Base-by-base conservation (phyloP, 768 basidiomycete species). In the Lactarius evosmus region DNA sequence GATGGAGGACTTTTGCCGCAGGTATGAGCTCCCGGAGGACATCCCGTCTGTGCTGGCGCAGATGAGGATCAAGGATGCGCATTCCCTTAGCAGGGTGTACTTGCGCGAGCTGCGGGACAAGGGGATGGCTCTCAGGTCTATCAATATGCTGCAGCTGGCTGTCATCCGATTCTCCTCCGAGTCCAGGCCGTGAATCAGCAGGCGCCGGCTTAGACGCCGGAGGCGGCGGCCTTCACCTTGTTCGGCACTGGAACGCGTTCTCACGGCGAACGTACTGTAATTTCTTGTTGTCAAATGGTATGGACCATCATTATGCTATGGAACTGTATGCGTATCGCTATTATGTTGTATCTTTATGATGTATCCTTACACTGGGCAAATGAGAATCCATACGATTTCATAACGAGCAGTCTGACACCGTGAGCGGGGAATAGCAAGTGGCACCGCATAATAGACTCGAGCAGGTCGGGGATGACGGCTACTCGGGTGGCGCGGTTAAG, bases 161-260 rank as follows among this genome's bases (percentile, higher is more conserved):
- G 63, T 64, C 16, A 41, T 60, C 17, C 59, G 53, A 22, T 60
- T 64, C 53, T 64, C 58, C 29, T 64, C 58, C 29, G 63, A 64
- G n/a, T 64, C 63, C 12, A 60, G 16, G 17, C 58, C 58, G 11
- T 64, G 38, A 62, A 25, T 25, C n/a, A n/a, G 16, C 16, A 12
- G 27, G 22, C 27, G 49, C 40, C 32, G 14, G 14, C 4, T 19
- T 19, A 19, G 17, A 16, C 11, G 27, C 27, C 14, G 7, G 19
- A 36, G 7, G 17, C 30, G 27, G 34, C 25, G 1, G 1, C 19
- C 19, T n/a, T 53, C 12, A n/a, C 29, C 16, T 53, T 52, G 16
- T 12, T 40, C 16, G 58, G 22, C 29, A 46, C 29, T 52, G 19
- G 36, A 51, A 27, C 34, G 4, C 29, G 50, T 8, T 19, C 9